Conservation (phyloP, 768 basidiomycete genomes). For the Coprinopsis sp. region DNA sequence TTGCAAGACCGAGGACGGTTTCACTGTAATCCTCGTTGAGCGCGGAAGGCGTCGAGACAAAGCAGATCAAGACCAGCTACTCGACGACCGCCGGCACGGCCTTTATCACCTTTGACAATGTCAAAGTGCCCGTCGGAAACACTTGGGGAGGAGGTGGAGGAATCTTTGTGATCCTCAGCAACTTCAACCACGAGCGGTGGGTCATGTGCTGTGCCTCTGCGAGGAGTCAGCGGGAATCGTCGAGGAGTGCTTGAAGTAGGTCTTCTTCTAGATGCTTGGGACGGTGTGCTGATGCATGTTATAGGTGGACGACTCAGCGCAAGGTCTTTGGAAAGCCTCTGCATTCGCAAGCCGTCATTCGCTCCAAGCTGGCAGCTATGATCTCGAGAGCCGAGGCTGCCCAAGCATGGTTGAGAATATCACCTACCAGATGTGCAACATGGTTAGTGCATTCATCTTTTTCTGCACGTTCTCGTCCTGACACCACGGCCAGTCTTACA, state of each 20-base stretch:
- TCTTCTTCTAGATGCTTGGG: neutral
- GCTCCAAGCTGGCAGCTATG: slow-evolving; percentile 85
- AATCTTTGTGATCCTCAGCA: slow-evolving; percentile 43
- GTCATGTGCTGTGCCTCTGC: slow-evolving; percentile 77
- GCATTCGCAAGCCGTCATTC: slow-evolving; percentile 80
- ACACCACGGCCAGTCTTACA: slow-evolving; percentile 44
- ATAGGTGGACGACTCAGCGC: slow-evolving; percentile 88
- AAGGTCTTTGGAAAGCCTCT: slow-evolving; percentile 91
- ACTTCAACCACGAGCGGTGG: slow-evolving; percentile 96
- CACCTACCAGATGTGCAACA: slow-evolving; percentile 85
- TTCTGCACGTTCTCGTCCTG: neutral
- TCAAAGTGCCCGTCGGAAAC: slow-evolving; percentile 82
- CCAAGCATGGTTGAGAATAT: slow-evolving; percentile 85
- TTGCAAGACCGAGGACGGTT: slow-evolving; percentile 67
- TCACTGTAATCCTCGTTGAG: slow-evolving; percentile 77
- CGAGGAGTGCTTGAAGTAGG: slow-evolving; percentile 3
- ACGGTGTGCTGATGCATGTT: slow-evolving; percentile 61
- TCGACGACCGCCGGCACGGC: slow-evolving; percentile 3
- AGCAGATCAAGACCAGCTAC: slow-evolving; percentile 37
- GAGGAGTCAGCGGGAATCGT: slow-evolving; percentile 25
- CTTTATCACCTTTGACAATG: slow-evolving; percentile 71
- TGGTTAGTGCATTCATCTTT: slow-evolving; percentile 37
- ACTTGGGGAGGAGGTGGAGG: slow-evolving; percentile 56
- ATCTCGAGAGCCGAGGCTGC: slow-evolving; percentile 65
- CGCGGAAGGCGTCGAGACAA: slow-evolving; percentile 49